These are phyloP conservation scores for Leptomonas seymouri DNA, from an alignment of 208 protist genomes.

Conservation along the genomic window DNA sequence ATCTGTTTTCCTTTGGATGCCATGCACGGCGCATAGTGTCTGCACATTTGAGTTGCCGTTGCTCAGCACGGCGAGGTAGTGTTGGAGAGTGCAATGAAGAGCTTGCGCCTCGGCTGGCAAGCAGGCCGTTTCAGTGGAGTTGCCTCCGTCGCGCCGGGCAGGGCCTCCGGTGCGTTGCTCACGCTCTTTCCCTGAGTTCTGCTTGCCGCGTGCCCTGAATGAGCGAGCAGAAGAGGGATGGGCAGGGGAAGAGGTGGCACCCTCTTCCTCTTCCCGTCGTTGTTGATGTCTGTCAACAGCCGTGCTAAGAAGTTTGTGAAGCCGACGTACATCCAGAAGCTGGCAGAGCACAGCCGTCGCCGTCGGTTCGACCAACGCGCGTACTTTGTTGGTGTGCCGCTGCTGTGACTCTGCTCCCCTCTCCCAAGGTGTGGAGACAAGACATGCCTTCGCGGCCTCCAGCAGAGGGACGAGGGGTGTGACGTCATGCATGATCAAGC, in stretches of 20 bases:
- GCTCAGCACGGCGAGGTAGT: neutral
- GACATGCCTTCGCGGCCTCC: constrained; percentile 8
- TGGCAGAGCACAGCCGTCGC: constrained; percentile 22
- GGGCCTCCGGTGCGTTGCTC: neutral
- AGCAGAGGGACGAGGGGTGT: neutral
- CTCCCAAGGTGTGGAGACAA: constrained; percentile 8
- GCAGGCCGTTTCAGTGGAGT: neutral
- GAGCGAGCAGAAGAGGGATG: neutral
- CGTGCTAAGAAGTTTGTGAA: constrained; percentile 8
- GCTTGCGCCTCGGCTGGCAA: neutral
- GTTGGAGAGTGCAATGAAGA: neutral
- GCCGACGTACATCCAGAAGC: constrained; percentile 21
- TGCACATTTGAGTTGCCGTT: neutral
- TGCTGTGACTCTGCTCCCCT: neutral
- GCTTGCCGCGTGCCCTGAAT: too few relatives aligned
- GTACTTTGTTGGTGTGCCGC: neutral
- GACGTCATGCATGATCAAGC: constrained; percentile 5
- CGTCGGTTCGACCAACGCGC: neutral
- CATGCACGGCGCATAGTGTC: neutral
- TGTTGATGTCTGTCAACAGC: neutral
- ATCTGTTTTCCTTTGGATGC: neutral
- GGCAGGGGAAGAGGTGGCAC: neutral
- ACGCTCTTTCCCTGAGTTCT: neutral
- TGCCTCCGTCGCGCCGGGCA: neutral
- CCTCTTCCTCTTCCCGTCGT: neutral